Evolutionary conservation across 306 rosid species (phyloP).

Genomic region (Hippophae gyantsensis): DNA sequence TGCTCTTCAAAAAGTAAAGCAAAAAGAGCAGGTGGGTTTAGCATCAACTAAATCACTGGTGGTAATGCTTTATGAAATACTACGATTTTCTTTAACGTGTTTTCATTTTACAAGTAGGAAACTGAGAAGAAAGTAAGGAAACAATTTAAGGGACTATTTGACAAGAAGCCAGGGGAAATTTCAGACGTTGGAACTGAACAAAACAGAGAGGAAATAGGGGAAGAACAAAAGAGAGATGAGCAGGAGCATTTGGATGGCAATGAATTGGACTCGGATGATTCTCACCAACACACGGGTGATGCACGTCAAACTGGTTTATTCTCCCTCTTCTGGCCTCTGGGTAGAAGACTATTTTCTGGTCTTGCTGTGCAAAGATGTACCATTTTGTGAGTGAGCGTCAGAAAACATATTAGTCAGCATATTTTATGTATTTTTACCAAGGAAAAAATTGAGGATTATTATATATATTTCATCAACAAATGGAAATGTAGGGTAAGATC

Average conservation of each 20-base stretch:
- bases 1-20: constrained; percentile 71
- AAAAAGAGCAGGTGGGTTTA: constrained; percentile 61
- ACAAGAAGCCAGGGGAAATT: constrained; percentile 91
- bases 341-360: constrained; percentile 42
- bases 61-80: not conserved
- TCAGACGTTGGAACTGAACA: constrained; percentile 42
- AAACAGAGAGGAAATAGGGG: constrained; percentile 28
- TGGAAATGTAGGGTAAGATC: too few species aligned
- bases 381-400: constrained; percentile 34
- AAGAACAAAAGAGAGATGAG: constrained; percentile 32
- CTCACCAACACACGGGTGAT: constrained; percentile 35
- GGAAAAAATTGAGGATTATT: too few species aligned
- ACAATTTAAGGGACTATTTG: constrained; percentile 86
- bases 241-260: constrained; percentile 32
- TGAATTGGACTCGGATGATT: constrained; percentile 34
- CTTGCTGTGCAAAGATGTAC: constrained; percentile 58
- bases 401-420: not conserved
- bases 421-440: too few species aligned
- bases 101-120: constrained; percentile 40
- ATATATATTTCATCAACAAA: too few species aligned
- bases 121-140: constrained; percentile 63
- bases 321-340: constrained; percentile 50
- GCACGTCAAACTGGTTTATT: constrained; percentile 41
- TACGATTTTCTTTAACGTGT: not conserved
- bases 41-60: constrained; percentile 1